phyloP scores from a whole-genome alignment of 2,329 filamentous ascomycete species.

The Trichophyton rubrum region DNA sequence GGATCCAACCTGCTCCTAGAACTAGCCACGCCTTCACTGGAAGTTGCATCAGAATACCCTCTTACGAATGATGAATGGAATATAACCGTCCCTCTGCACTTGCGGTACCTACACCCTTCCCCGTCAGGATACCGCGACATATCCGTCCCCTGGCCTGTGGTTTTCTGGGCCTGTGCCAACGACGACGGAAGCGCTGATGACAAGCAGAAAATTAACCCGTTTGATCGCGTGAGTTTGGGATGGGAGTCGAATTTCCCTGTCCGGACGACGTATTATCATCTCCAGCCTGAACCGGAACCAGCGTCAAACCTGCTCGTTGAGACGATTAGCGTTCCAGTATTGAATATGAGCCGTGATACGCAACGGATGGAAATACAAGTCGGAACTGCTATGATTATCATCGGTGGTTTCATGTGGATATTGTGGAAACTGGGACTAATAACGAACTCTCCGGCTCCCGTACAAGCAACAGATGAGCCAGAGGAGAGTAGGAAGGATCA shows the following conservation, averaged over 20 bases:
- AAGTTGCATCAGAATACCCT: conserved; percentile 5
- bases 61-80: conserved; percentile 20
- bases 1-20: conserved; percentile 68
- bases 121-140: conserved; percentile 42
- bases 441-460: conserved; percentile 17
- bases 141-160: conserved; percentile 62
- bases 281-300: conserved; percentile 37
- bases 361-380: conserved; percentile 32
- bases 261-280: conserved; percentile 72
- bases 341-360: conserved; percentile 40
- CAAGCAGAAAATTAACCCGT: conserved; percentile 66
- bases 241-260: conserved; percentile 70
- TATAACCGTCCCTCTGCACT: conserved; percentile 59
- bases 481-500: conserved; percentile 9
- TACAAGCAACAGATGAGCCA: conserved; percentile 4
- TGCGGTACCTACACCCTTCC: conserved; percentile 64
- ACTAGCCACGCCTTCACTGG: conserved; percentile 44
- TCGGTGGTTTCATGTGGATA: conserved; percentile 58
- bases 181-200: conserved; percentile 27
- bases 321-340: conserved; percentile 51
- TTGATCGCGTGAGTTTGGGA: conserved; percentile 71
- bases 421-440: conserved; percentile 44
- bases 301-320: conserved; percentile 36
- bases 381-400: conserved; percentile 48
- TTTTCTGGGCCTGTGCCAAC: conserved; percentile 76